Conservation (phyloP, 164 flowering plant genomes). For the Dillenia turbinata region DNA sequence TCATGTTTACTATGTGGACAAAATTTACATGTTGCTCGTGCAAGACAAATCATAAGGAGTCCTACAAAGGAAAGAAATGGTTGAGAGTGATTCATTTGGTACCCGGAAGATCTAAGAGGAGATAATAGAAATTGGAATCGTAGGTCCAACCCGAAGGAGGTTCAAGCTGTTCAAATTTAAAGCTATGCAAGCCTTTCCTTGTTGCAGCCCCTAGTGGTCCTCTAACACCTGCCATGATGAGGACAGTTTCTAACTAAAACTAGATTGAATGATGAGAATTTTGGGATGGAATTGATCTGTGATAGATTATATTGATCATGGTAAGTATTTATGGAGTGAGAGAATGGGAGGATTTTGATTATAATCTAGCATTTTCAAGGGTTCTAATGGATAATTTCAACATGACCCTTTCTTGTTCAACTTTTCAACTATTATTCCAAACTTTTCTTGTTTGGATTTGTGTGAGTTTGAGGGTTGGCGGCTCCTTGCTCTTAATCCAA, state of each 20-base stretch:
- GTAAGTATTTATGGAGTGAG: no score
- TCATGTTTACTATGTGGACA: no score
- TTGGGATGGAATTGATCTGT: no score
- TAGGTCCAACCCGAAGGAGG: constrained; percentile 33
- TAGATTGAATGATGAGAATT: no score
- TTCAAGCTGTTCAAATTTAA: constrained; percentile 11
- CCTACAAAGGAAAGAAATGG: background rate
- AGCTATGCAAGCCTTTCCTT: background rate
- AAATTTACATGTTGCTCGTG: no score
- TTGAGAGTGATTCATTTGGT: background rate
- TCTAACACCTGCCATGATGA: constrained; percentile 11
- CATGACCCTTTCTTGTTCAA: no score
- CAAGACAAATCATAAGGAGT: background rate
- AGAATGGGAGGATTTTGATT: no score
- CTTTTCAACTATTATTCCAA: constrained; percentile 17
- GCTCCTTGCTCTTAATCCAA: background rate
- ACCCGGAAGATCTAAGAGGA: constrained; percentile 46
- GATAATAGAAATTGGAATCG: constrained; percentile 22
- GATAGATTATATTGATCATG: no score
- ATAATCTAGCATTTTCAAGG: no score
- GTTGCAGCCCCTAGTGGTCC: constrained; percentile 4
- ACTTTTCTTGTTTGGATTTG: constrained; percentile 5
- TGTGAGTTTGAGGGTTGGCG: no score
- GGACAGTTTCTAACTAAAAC: no score
- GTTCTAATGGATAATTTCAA: no score